phyloP scores from a whole-genome alignment of 2,329 filamentous ascomycete species.

The Epichloe elymi region DNA sequence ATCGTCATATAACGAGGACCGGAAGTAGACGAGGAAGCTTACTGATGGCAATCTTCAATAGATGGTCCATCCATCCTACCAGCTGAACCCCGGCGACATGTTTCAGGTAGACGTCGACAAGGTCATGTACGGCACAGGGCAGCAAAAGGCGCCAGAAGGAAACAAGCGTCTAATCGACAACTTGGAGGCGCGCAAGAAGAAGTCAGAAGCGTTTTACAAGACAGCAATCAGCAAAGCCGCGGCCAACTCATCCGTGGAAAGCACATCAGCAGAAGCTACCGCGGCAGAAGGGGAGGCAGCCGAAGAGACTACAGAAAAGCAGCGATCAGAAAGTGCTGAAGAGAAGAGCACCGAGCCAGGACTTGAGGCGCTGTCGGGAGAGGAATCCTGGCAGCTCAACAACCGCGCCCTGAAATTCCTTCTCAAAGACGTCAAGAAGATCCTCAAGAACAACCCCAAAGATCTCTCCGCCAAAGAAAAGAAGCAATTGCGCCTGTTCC shows the following conservation, averaged over 20 bases:
- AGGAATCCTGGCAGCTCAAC: constrained; percentile 15
- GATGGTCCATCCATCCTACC: constrained; percentile 88
- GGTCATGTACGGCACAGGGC: constrained; percentile 79
- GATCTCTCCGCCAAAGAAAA: constrained; percentile 58
- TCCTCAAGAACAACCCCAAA: constrained; percentile 29
- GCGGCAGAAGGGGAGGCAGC: constrained; percentile 6
- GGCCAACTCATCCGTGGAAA: neutral
- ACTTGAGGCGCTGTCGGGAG: constrained; percentile 9
- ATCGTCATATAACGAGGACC: neutral
- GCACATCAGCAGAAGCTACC: constrained; percentile 10
- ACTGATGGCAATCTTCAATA: constrained; percentile 23
- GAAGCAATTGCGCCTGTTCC: constrained; percentile 61
- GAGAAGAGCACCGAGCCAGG: neutral
- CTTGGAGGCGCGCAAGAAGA: constrained; percentile 15
- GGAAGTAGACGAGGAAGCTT: neutral
- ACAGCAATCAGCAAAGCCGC: constrained; percentile 7
- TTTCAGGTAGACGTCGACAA: constrained; percentile 88
- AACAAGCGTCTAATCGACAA: constrained; percentile 13
- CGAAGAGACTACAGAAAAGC: neutral
- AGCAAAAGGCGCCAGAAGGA: constrained; percentile 40
- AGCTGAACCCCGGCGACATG: constrained; percentile 93
- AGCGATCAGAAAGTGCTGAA: neutral
- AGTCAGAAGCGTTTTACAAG: constrained; percentile 14
- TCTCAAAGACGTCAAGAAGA: constrained; percentile 19
- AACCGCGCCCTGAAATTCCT: constrained; percentile 16